phyloP scores from a whole-genome alignment of 176 grass and related monocot genomes.

The Cenchrus americanus region DNA sequence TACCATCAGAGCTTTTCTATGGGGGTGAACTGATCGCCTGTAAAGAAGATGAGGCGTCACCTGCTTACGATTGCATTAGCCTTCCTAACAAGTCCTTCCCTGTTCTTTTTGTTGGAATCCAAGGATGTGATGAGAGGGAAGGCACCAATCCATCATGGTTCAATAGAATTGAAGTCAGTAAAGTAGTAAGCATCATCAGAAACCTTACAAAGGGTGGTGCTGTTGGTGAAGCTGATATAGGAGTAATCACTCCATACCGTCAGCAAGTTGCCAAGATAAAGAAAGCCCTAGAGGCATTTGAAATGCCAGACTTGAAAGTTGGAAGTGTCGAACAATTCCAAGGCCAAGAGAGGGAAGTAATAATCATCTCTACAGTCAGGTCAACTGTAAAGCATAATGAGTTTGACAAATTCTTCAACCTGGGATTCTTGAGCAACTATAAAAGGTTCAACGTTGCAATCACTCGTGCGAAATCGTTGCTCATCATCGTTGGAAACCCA shows the following conservation, averaged over 20 bases:
- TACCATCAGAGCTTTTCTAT: constrained; percentile 93
- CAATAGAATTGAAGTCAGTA: constrained; percentile 92
- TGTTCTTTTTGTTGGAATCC: constrained; percentile 93
- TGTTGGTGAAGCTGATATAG: constrained; percentile 64
- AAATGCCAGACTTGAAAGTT: constrained; percentile 79
- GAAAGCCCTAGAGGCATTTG: constrained; percentile 73
- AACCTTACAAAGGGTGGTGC: constrained; percentile 63
- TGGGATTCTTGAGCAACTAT: constrained; percentile 88
- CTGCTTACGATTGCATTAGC: constrained; percentile 56
- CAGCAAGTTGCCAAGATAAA: constrained; percentile 87
- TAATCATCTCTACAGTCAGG: constrained; percentile 95
- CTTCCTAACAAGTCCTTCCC: constrained; percentile 92
- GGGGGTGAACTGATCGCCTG: constrained; percentile 63
- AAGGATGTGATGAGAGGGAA: constrained; percentile 95
- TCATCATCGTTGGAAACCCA: constrained; percentile 89
- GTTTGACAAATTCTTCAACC: constrained; percentile 72
- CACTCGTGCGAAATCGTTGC: constrained; percentile 86
- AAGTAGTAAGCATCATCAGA: constrained; percentile 80
- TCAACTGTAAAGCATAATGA: constrained; percentile 91
- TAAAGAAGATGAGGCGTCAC: constrained; percentile 56
- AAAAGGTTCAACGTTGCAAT: constrained; percentile 91
- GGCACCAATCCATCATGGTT: constrained; percentile 97
- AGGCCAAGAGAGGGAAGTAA: constrained; percentile 89
- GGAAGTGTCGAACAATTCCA: constrained; percentile 95
- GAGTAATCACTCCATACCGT: constrained; percentile 89